These are phyloP conservation scores for Rhizopus sp. DNA, from an alignment of 371 early-diverging fungal genomes.

Conservation along the genomic window DNA sequence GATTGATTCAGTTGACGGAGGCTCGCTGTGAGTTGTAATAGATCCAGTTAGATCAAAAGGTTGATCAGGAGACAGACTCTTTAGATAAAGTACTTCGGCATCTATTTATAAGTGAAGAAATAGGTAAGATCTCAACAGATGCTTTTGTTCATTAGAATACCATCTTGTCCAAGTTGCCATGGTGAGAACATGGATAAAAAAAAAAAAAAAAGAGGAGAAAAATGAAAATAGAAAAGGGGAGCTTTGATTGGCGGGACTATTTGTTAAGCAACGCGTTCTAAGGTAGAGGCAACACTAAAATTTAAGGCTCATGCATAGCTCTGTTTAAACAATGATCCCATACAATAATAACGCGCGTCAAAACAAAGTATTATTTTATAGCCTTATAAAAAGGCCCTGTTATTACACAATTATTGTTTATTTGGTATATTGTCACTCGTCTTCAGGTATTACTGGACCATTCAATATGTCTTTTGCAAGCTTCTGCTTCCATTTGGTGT, in stretches of 20 bases:
- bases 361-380: no score
- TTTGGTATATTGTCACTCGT: no score
- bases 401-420: no score
- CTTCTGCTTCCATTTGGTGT: conserved; percentile 4
- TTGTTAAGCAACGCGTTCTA: no score
- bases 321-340: no score
- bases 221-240: no score
- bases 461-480: conserved; percentile 1
- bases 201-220: no score
- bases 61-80: conserved; percentile 1
- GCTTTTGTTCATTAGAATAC: background rate
- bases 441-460: conserved; percentile 3
- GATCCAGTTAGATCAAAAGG: conserved; percentile 4
- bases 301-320: no score
- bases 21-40: background rate
- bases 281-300: no score
- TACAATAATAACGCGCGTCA: no score
- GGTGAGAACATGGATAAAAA: background rate
- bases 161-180: conserved; percentile 5
- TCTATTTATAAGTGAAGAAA: background rate
- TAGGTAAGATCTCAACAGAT: background rate
- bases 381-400: no score
- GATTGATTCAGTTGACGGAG: background rate
- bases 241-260: no score
- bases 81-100: background rate